Evolutionary conservation across 2,329 filamentous ascomycete genomes (phyloP).

Genomic region (Thermochaetoides dissita): DNA sequence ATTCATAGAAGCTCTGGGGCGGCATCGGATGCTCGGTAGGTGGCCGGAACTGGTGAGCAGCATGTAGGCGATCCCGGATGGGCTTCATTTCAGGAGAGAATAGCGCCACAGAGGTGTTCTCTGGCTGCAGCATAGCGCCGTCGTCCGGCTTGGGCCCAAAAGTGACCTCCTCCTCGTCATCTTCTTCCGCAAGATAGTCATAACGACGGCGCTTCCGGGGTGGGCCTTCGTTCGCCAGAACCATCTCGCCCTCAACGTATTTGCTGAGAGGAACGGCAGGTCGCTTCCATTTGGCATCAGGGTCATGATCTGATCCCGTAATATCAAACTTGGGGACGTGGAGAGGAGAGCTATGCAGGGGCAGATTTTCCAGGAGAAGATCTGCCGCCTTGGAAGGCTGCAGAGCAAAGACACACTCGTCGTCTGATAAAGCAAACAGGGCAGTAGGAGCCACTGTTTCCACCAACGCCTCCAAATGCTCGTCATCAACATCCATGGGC

Average conservation of each 20-base stretch:
- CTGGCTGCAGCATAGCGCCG: conserved; percentile 41
- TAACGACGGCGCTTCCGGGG: conserved; percentile 71
- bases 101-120: conserved; percentile 65
- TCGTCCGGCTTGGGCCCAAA: conserved; percentile 20
- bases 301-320: conserved; percentile 43
- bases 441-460: conserved; percentile 54
- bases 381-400: conserved; percentile 62
- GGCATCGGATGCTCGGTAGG: conserved; percentile 90
- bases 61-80: conserved; percentile 79
- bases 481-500: conserved; percentile 30
- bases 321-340: conserved; percentile 44
- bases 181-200: conserved; percentile 59
- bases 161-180: conserved; percentile 30
- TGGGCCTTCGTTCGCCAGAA: conserved; percentile 50
- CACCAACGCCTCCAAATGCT: conserved; percentile 17
- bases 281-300: conserved; percentile 59
- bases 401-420: conserved; percentile 69
- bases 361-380: conserved; percentile 65
- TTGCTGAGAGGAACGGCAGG: conserved; percentile 76
- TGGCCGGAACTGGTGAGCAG: conserved; percentile 82
- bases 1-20: conserved; percentile 78
- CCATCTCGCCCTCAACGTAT: conserved; percentile 69
- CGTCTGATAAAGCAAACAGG: conserved; percentile 68
- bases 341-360: conserved; percentile 58
- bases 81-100: conserved; percentile 83